Evolutionary conservation across 345 rosid species (phyloP), one percentile per base, ranked within the genome.

Genomic region (Cardamine resedifolia): DNA sequence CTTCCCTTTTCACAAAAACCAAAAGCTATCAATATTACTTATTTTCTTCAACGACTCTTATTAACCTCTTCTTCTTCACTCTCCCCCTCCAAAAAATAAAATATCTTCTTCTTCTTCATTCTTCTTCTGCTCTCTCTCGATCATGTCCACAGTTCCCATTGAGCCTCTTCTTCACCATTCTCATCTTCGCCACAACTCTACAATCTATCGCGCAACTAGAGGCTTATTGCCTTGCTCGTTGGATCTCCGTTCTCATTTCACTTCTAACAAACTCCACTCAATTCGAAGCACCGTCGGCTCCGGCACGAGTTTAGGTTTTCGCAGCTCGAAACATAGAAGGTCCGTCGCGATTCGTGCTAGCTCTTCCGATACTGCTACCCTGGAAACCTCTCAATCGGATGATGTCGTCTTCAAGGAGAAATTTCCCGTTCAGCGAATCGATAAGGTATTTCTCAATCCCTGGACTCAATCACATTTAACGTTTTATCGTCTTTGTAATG

Each of bases 381-480:
- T 79, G 1, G 89, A 83, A 15, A 72, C 87, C 39, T 64, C 73
- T 44, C 76, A 77, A 34, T 70, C 88, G 47, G 60, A 72, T 18
- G 87, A 80, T 64, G 74, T 84, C 20, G 16, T 85, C 33, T 85
- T 83, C 77, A 77, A 81, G 74, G 83, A 86, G 55, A 80, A 57
- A 47, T 85, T 94, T 73, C 85, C 93, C 19, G 83, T 91, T 49
- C 68, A 76, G 67, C 87, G 86, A 68, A 81, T 83, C 69, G 82
- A 81, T 41, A 82, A 65, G 96, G 98, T 90, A n/a, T 39, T 39
- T 24, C 20, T 34, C 26, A 26, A 51, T 41, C 30, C 24, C 23
- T 0, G 18, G 5, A 39, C 28, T 2, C 34, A 19, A 1, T 58
- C 14, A 27, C 69, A 51, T 62, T 62, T 24, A 5, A 6, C 3